Percentiles rank a stretch among this genome's conserved stretches.
These are phyloP conservation scores for Hawksworthiomyces lignivorus DNA, from an alignment of 2,329 filamentous ascomycete genomes.

Conservation along the genomic window DNA sequence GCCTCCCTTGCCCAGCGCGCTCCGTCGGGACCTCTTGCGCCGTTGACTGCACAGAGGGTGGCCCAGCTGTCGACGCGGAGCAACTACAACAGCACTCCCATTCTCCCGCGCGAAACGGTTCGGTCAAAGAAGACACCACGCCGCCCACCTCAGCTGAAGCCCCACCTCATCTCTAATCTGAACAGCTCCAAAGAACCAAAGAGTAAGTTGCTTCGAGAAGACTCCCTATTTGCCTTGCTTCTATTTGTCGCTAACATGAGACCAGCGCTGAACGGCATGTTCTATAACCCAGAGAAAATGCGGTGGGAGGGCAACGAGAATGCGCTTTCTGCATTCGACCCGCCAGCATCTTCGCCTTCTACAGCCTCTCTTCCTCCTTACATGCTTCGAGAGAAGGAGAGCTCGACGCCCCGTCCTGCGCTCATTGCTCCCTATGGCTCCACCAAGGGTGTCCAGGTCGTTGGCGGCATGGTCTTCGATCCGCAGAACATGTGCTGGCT, in stretches of 20 bases:
- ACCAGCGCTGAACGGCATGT: conserved; percentile 85
- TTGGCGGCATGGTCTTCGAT: conserved; percentile 98
- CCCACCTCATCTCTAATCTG: conserved; percentile 83
- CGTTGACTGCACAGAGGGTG: conserved; percentile 48
- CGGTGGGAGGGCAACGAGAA: conserved; percentile 97
- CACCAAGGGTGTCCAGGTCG: conserved; percentile 81
- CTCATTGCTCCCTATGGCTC: conserved; percentile 86
- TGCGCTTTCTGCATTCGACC: conserved; percentile 69
- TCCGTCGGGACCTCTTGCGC: conserved; percentile 44
- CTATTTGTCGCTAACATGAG: neutral
- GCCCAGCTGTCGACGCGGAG: conserved; percentile 43
- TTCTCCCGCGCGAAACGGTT: conserved; percentile 24
- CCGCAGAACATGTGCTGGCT: conserved; percentile 97
- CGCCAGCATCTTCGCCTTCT: conserved; percentile 47
- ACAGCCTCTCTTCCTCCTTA: conserved; percentile 37
- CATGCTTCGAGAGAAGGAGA: conserved; percentile 47
- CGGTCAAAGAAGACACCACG: conserved; percentile 49
- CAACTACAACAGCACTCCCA: conserved; percentile 35
- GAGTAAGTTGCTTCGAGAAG: conserved; percentile 62
- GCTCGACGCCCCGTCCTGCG: conserved; percentile 57
- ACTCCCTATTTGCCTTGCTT: neutral
- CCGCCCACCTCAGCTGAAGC: conserved; percentile 58
- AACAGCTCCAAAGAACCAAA: conserved; percentile 67
- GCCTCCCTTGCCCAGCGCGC: conserved; percentile 53
- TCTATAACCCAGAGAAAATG: conserved; percentile 79